A percentile compares a stretch with the other conserved stretches of the same genome.
phyloP scores from a whole-genome alignment of 179 eudicot genomes.

The Silene noctiflora region DNA sequence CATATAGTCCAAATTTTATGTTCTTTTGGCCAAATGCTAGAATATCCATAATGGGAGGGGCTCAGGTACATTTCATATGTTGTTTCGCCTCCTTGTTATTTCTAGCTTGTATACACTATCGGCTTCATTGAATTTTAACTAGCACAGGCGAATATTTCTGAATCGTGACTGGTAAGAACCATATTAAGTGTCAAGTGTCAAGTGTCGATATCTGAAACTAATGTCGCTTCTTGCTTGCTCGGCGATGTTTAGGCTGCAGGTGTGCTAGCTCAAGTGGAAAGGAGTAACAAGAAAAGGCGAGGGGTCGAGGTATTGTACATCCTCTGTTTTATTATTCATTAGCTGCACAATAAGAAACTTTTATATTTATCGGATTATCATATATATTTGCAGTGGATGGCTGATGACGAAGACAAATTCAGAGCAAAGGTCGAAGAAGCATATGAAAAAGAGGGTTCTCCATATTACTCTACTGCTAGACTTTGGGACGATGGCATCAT shows the following conservation, averaged over 20 bases:
- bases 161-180: background rate
- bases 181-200: background rate
- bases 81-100: background rate
- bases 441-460: constrained; percentile 76
- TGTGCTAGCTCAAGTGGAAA: constrained; percentile 83
- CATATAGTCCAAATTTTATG: constrained; percentile 93
- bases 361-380: constrained; percentile 6
- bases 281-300: constrained; percentile 62
- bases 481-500: constrained; percentile 97
- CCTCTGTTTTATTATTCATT: background rate
- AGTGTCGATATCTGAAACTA: background rate
- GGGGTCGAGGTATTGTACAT: constrained; percentile 58
- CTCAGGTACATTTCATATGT: constrained; percentile 59
- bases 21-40: constrained; percentile 99
- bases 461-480: constrained; percentile 89
- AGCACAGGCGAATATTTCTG: background rate
- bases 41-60: constrained; percentile 96
- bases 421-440: constrained; percentile 74
- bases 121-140: background rate
- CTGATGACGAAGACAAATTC: constrained; percentile 81
- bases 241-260: constrained; percentile 77
- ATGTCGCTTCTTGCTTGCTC: background rate
- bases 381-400: constrained; percentile 58
- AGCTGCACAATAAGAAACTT: background rate
- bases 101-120: background rate